Percentiles rank a stretch among this genome's conserved stretches.
phyloP scores from a whole-genome alignment of 331 rosid genomes.

The Pyracantha coccinea region DNA sequence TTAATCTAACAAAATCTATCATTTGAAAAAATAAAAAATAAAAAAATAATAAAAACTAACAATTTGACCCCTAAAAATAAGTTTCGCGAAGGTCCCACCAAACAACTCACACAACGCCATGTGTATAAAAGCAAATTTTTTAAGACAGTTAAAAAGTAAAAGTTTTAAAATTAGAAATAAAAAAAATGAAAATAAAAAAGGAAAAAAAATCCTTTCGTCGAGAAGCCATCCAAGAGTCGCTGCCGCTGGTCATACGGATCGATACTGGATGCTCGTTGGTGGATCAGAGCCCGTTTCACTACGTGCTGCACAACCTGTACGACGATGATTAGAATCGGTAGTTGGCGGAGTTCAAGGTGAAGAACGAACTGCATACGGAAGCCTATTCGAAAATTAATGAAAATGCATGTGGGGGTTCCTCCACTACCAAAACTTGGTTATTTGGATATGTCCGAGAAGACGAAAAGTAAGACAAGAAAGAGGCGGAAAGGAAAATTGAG shows the following conservation, averaged over 20 bases:
- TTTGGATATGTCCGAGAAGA: constrained; percentile 22
- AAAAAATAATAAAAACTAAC: no score
- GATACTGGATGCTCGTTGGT: no score
- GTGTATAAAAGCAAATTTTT: no score
- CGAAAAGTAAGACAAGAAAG: constrained; percentile 21
- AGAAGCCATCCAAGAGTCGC: constrained; percentile 49
- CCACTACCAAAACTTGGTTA: constrained; percentile 21
- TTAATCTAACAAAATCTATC: no score
- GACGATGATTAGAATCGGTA: constrained; percentile 70
- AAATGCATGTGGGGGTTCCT: constrained; percentile 31
- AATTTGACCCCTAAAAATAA: no score
- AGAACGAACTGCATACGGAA: constrained; percentile 22
- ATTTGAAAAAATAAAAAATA: no score
- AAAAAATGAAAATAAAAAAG: no score
- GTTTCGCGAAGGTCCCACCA: no score
- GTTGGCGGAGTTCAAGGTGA: constrained; percentile 30
- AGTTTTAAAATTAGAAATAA: no score
- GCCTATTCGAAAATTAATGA: constrained; percentile 17
- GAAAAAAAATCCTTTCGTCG: no score
- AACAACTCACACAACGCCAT: no score
- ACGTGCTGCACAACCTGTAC: constrained; percentile 78
- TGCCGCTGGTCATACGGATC: constrained; percentile 13
- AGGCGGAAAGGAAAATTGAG: constrained; percentile 26
- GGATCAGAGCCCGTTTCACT: constrained; percentile 72
- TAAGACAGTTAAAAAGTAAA: no score